Base-by-base conservation (phyloP, 1,284 basidiomycete species). In the Earliella scabrosa region DNA sequence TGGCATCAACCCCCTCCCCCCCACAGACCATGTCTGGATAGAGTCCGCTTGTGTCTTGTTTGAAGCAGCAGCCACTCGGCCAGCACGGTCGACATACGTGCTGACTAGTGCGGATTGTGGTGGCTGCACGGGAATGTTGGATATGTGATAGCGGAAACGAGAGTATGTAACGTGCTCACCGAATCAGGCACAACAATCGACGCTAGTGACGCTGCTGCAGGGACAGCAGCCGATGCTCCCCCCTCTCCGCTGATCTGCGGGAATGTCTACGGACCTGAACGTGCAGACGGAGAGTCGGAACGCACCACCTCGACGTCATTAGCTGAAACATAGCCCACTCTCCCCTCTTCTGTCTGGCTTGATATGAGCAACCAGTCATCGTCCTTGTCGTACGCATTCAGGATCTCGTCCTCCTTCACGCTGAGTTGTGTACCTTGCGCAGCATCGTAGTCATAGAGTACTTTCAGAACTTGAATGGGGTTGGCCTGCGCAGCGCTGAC, bases 1-100 rank as follows among this genome's bases (percentile, higher is more conserved):
- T 97, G 77, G 92, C 92, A 67, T 98, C 95, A 34, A 98, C 79
- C 73, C 95, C 91, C n/a, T n/a, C n/a, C n/a, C n/a, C 27, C 92
- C 89, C 20, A 97, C 85, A 38, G 90, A 79, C 95, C 95, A 98
- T 0, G 94, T 97, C 77, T 90, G 82, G 60, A 98, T 93, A 58
- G 84, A 80, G 65, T 93, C 92, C 4, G 80, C 78, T 56, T 80
- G 85, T 44, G 80, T 79, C 69, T 85, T 90, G 47, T 72, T 69
- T 56, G 84, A 77, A 43, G 83, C 78, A 1, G 74, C 74, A 52
- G 87, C 87, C 53, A 93, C 90, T 52, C 81, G 81, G 64, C 87
- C 89, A 6, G 86, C 88, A 20, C 93, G 90, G 68, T 93, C 92
- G 39, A 87, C 80, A 63, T 93, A 93, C 16, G 80, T 77, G 69